These are phyloP conservation scores for Tylopilus sp. DNA, from an alignment of 768 basidiomycete genomes.

Conservation along the genomic window DNA sequence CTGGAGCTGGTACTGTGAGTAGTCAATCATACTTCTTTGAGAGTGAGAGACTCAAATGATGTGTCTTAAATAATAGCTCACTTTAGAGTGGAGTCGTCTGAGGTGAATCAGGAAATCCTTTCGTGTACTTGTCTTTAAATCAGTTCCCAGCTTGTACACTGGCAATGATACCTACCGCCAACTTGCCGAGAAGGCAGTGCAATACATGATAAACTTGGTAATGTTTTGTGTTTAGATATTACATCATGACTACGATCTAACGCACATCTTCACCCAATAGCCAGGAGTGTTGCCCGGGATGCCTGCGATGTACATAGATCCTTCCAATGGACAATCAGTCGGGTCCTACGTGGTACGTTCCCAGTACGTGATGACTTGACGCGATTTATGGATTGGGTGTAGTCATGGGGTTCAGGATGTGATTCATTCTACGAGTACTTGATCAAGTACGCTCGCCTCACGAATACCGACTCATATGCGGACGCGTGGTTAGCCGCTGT, in stretches of 20 bases:
- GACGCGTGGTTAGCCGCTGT: too few relatives aligned
- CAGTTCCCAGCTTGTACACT: constrained; percentile 40
- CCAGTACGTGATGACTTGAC: not conserved
- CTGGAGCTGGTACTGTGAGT: constrained; percentile 42
- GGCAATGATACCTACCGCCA: constrained; percentile 57
- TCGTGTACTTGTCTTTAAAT: not conserved
- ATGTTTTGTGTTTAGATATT: constrained; percentile 10
- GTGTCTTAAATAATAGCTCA: constrained; percentile 36
- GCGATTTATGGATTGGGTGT: not conserved
- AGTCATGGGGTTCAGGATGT: constrained; percentile 68
- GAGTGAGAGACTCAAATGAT: not conserved
- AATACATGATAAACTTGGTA: constrained; percentile 45
- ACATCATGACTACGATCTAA: not conserved
- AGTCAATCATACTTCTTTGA: not conserved
- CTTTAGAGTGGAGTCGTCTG: constrained; percentile 55
- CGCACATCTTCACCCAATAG: constrained; percentile 4
- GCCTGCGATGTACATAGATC: constrained; percentile 57
- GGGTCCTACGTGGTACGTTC: constrained; percentile 53
- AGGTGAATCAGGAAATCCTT: constrained; percentile 25
- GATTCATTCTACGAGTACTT: constrained; percentile 80
- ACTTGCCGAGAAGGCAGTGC: constrained; percentile 50
- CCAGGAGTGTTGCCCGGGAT: constrained; percentile 39
- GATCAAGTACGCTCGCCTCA: constrained; percentile 65
- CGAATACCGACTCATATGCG: constrained; percentile 61
- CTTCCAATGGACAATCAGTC: constrained; percentile 43